Evolutionary conservation across 805 yeast species (phyloP), one percentile per base, ranked within the genome.

Genomic region (Nakazawaea pomicola): DNA sequence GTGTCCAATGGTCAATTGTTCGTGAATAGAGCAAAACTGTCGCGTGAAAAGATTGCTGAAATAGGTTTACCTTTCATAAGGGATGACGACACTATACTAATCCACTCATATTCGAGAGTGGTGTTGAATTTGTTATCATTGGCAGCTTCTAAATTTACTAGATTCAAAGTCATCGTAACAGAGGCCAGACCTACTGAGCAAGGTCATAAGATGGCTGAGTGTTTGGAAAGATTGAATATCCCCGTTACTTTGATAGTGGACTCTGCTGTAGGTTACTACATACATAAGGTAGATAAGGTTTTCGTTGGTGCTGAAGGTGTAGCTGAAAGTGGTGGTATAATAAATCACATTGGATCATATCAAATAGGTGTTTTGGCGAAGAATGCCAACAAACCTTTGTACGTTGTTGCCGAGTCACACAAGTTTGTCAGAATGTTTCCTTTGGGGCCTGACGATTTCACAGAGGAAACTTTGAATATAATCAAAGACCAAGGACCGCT

Each of bases 251-350:
- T 89, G 39, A 85, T 93, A 37, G 90, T 87, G 14, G 99, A 93
- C 58, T 80, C 88, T 40, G 95, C 96, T 6, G 97, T 91, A 11
- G 98, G 98, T 0, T 88, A 80, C 51, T 87, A 89, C 29, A 80
- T 93, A 45, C 90, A 88, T 59, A 84, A 85, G 59, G 89, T 90
- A 11, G 95, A 91, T 64, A 91, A 93, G 61, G 85, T 93, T 4
- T 75, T 93, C 49, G 93, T 93, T 49, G 99, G 99, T 41, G 99
- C 99, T 1, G 99, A 93, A 63, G 99, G 99, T 51, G 99, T 93
- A 3, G 95, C 96, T 3, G 99, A 93, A 66, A 83, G 95, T 58
- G 99, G 99, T 43, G 99, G 99, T 25, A 88, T 95, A 36, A 91
- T 93, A 51, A 93, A 93, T 62, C 90, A 85, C 51, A 81, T 93